A percentile compares a stretch with the other conserved stretches of the same genome.
Evolutionary conservation across 2,329 filamentous ascomycete species (phyloP).

Genomic region (Rugonectria rugulosa): DNA sequence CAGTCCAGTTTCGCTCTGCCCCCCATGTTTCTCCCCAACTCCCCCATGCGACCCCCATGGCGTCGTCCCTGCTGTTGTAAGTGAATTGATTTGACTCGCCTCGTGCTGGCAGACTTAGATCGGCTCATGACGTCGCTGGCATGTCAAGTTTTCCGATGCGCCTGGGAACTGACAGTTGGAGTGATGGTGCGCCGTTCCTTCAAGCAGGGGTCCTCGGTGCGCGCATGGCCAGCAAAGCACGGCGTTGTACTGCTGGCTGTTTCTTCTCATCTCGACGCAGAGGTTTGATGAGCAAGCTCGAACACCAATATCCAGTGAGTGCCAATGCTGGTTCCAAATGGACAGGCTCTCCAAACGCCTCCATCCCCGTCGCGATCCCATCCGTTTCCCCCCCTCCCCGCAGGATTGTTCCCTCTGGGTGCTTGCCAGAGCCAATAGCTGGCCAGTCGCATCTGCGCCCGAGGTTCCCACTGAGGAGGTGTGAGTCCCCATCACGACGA

Average conservation of each 20-base stretch:
- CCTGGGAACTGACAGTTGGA: not conserved
- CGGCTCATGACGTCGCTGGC: conserved; percentile 27
- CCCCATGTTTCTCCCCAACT: conserved; percentile 22
- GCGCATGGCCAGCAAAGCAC: conserved; percentile 24
- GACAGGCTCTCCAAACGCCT: conserved; percentile 13
- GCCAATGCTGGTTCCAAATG: conserved; percentile 11
- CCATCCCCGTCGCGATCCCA: conserved; percentile 18
- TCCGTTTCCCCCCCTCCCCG: conserved; percentile 2
- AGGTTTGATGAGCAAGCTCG: too few species aligned
- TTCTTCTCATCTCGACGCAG: not conserved
- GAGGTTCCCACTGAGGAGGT: conserved; percentile 11
- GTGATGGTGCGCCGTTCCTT: conserved; percentile 8
- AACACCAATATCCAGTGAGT: not conserved
- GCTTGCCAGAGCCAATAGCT: conserved; percentile 15
- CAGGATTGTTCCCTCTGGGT: conserved; percentile 12
- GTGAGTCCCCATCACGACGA: conserved; percentile 7
- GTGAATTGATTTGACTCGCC: not conserved
- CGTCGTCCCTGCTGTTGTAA: not conserved
- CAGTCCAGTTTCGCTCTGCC: not conserved
- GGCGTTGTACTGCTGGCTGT: conserved; percentile 1
- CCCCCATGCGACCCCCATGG: conserved; percentile 21
- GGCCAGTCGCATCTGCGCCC: conserved; percentile 19
- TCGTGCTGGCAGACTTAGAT: conserved; percentile 8
- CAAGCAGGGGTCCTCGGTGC: conserved; percentile 9
- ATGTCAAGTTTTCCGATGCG: not conserved